Conservation (phyloP, 2,329 filamentous ascomycete genomes). For the Fusarium torulosum region DNA sequence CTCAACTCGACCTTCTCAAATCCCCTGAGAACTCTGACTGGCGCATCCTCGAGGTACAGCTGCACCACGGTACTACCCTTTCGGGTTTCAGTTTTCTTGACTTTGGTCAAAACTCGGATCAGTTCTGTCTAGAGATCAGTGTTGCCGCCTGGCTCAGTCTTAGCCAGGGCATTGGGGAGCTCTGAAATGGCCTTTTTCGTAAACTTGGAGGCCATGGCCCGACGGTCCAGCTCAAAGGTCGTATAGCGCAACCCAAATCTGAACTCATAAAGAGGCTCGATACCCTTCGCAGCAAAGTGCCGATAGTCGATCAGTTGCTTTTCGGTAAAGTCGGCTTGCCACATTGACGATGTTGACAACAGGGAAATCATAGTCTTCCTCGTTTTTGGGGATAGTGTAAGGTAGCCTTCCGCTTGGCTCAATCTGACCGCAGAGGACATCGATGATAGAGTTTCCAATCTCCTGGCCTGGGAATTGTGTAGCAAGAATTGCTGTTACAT, state of each 20-base stretch:
- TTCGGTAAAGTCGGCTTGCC: slow-evolving; percentile 4
- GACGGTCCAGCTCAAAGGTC: slow-evolving; percentile 65
- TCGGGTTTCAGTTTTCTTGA: no score
- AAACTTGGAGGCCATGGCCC: no score
- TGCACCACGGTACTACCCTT: no score
- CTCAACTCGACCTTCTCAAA: not conserved
- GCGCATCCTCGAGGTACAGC: not conserved
- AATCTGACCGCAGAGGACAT: not conserved
- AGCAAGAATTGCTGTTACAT: slow-evolving; percentile 60
- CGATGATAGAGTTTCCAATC: not conserved
- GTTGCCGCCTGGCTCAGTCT: no score
- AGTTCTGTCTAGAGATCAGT: no score
- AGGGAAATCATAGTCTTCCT: slow-evolving; percentile 5
- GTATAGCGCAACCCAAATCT: slow-evolving; percentile 84
- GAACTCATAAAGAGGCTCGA: slow-evolving; percentile 76
- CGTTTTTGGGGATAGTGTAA: slow-evolving; percentile 9
- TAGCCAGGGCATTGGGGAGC: not conserved
- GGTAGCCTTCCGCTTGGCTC: slow-evolving; percentile 10
- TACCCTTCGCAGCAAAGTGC: slow-evolving; percentile 76
- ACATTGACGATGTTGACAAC: not conserved
- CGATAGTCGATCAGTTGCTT: slow-evolving; percentile 68
- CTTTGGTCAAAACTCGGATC: no score
- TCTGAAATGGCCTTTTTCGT: no score
- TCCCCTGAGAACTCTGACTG: not conserved
- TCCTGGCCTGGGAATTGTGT: slow-evolving; percentile 75